Percentiles rank a stretch among this genome's conserved stretches.
phyloP scores from a whole-genome alignment of 2,329 filamentous ascomycete species.

The Penicillium psychrosexuale region DNA sequence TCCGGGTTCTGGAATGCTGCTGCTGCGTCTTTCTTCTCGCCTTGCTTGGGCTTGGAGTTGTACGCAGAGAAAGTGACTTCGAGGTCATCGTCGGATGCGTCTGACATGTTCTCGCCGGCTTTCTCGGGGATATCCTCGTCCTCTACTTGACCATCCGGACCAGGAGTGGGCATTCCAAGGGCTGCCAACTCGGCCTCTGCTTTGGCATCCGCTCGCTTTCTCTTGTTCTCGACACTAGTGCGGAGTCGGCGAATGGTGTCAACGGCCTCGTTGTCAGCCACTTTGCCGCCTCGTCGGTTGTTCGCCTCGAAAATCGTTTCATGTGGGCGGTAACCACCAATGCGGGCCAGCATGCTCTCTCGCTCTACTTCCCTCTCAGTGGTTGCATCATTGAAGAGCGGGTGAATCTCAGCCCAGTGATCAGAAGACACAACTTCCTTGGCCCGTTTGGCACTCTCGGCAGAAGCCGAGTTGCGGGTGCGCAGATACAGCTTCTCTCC shows the following conservation, averaged over 20 bases:
- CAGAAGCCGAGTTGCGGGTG: slow-evolving; percentile 85
- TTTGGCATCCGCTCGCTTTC: slow-evolving; percentile 35
- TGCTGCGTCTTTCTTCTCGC: slow-evolving; percentile 51
- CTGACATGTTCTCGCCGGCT: slow-evolving; percentile 51
- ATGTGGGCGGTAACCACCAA: slow-evolving; percentile 81
- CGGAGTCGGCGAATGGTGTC: slow-evolving; percentile 48
- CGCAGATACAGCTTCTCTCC: slow-evolving; percentile 90
- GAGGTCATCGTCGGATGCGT: slow-evolving; percentile 61
- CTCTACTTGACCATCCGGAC: slow-evolving; percentile 35
- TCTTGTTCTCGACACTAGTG: slow-evolving; percentile 43
- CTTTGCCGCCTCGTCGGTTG: slow-evolving; percentile 68
- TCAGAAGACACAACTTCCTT: slow-evolving; percentile 71
- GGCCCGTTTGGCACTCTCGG: slow-evolving; percentile 82
- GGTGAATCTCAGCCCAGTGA: slow-evolving; percentile 71
- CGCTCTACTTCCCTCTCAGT: slow-evolving; percentile 67
- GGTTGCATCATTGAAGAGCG: slow-evolving; percentile 69
- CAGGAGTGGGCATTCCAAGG: slow-evolving; percentile 25
- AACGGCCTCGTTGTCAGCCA: slow-evolving; percentile 66
- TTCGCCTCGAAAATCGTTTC: slow-evolving; percentile 98
- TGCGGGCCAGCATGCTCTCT: slow-evolving; percentile 80
- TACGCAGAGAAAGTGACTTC: slow-evolving; percentile 69
- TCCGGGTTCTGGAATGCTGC: slow-evolving; percentile 75
- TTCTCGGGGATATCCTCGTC: slow-evolving; percentile 40
- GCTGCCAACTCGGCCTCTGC: slow-evolving; percentile 26
- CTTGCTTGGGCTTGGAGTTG: slow-evolving; percentile 42